Conservation (phyloP, 768 basidiomycete species). For the Mrakia hoshinonis region DNA sequence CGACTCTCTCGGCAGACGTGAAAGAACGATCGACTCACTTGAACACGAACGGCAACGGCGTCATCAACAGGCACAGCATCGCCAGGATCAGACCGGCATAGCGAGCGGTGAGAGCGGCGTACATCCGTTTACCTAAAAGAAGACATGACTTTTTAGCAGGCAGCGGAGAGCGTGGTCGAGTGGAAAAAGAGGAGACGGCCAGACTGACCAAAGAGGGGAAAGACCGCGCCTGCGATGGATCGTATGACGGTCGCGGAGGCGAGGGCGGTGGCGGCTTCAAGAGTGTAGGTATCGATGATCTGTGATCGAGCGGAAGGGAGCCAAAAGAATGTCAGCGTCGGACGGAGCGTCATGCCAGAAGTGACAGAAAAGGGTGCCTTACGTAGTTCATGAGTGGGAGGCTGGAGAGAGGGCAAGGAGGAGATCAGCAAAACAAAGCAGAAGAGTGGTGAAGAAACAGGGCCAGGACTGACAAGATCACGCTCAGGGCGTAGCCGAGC, state of each 20-base stretch:
- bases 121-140: conserved; percentile 39
- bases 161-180: too few relatives aligned
- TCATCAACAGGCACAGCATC: conserved; percentile 38
- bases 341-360: not conserved
- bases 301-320: conserved; percentile 25
- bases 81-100: conserved; percentile 43
- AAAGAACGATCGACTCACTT: conserved; percentile 14
- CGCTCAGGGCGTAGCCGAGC: conserved; percentile 37
- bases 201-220: conserved; percentile 41
- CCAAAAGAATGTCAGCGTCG: not conserved
- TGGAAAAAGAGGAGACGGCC: too few relatives aligned
- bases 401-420: too few relatives aligned
- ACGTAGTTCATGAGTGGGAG: conserved; percentile 38
- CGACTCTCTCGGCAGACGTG: not conserved
- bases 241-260: conserved; percentile 40
- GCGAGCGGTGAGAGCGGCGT: conserved; percentile 40
- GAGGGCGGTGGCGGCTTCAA: conserved; percentile 43
- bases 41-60: conserved; percentile 35
- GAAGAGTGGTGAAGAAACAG: too few relatives aligned
- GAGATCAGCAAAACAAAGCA: too few relatives aligned
- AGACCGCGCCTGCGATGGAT: conserved; percentile 38
- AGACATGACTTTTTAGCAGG: too few relatives aligned
- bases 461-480: too few relatives aligned
- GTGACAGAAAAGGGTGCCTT: not conserved
- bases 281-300: conserved; percentile 41